Percentiles rank a stretch among this genome's conserved stretches.
These are phyloP conservation scores for Colletotrichum sp. DNA, from an alignment of 2,329 filamentous ascomycete genomes.

Conservation along the genomic window DNA sequence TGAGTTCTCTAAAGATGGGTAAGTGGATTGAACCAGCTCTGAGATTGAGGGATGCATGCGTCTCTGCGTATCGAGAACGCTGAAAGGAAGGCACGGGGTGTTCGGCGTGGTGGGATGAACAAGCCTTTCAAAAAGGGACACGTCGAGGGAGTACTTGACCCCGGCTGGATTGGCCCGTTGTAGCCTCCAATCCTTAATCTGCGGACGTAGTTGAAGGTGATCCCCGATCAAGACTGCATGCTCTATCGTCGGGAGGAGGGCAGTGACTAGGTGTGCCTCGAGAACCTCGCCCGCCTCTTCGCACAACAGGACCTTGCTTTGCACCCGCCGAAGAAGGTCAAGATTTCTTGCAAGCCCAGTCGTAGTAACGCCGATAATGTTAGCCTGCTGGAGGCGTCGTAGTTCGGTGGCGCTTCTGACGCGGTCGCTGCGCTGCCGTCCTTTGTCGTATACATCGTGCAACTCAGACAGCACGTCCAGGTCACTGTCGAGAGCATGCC, in stretches of 20 bases:
- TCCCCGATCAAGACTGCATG: slow-evolving; percentile 70
- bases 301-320: slow-evolving; percentile 64
- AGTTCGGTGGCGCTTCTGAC: slow-evolving; percentile 37
- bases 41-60: slow-evolving; percentile 72
- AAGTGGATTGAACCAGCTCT: slow-evolving; percentile 45
- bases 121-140: slow-evolving; percentile 67
- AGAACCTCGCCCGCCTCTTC: slow-evolving; percentile 75
- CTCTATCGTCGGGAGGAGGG: slow-evolving; percentile 63
- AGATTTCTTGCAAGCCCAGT: slow-evolving; percentile 61
- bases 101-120: slow-evolving; percentile 33
- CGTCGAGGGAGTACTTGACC: slow-evolving; percentile 57
- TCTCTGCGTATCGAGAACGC: slow-evolving; percentile 60
- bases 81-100: slow-evolving; percentile 30
- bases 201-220: slow-evolving; percentile 65
- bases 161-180: slow-evolving; percentile 55
- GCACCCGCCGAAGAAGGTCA: slow-evolving; percentile 51
- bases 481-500: neutral
- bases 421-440: slow-evolving; percentile 16
- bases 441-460: neutral
- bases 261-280: slow-evolving; percentile 66
- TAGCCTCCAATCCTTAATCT: slow-evolving; percentile 60
- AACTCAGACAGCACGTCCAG: neutral
- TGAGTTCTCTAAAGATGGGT: slow-evolving; percentile 51
- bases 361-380: slow-evolving; percentile 65
- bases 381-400: slow-evolving; percentile 40